Conservation (phyloP, 768 basidiomycete species). For the Boletus tylopilopsis region DNA sequence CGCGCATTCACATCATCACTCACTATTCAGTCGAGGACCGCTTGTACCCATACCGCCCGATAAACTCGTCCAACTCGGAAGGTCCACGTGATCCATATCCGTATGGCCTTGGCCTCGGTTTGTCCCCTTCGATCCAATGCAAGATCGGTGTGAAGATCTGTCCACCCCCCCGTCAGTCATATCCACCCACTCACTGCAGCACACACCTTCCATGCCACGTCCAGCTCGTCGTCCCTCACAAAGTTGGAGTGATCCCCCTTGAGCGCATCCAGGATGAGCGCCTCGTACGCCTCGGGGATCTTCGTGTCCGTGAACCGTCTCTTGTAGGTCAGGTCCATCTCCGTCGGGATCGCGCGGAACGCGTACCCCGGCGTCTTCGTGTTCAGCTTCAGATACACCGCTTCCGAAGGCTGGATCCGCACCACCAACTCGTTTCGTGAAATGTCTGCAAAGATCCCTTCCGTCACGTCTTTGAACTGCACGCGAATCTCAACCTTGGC, state of each 20-base stretch:
- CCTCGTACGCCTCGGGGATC: constrained; percentile 97
- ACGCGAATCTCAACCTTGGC: constrained; percentile 98
- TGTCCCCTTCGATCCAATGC: constrained; percentile 92
- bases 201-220: constrained; percentile 93
- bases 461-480: constrained; percentile 96
- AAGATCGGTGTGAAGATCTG: constrained; percentile 93
- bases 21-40: constrained; percentile 70
- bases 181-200: not conserved
- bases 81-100: constrained; percentile 97
- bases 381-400: constrained; percentile 96
- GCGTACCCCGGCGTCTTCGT: constrained; percentile 89
- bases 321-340: constrained; percentile 99
- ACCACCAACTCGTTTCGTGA: constrained; percentile 96
- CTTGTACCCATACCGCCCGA: constrained; percentile 72
- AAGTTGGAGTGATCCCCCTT: constrained; percentile 99
- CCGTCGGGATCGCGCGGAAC: constrained; percentile 88
- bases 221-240: constrained; percentile 95
- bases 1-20: constrained; percentile 19
- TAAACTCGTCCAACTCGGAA: constrained; percentile 73
- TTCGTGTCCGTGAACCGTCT: constrained; percentile 83
- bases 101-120: constrained; percentile 74
- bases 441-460: constrained; percentile 96
- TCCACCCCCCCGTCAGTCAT: not conserved
- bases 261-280: constrained; percentile 91
- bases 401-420: constrained; percentile 94